These are phyloP conservation scores for Stylonectria norvegica DNA, from an alignment of 2,329 filamentous ascomycete genomes.

Conservation along the genomic window DNA sequence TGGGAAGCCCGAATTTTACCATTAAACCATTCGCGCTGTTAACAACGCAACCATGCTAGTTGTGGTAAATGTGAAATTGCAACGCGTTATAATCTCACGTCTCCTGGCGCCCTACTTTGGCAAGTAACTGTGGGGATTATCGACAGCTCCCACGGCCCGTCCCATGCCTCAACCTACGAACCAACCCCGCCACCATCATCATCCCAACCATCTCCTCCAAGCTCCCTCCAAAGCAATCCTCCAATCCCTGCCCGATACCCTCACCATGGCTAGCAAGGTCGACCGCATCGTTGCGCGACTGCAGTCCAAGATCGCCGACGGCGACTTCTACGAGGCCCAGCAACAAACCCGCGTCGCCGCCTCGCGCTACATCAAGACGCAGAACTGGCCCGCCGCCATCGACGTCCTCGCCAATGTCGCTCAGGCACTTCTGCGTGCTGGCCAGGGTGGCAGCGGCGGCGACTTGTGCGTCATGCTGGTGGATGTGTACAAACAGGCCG, in stretches of 20 bases:
- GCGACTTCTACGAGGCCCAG: conserved; percentile 96
- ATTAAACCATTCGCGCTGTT: conserved; percentile 34
- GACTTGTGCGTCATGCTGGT: conserved; percentile 84
- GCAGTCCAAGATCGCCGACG: conserved; percentile 83
- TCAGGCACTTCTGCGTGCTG: conserved; percentile 79
- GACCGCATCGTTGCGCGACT: conserved; percentile 59
- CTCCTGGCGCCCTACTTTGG: no score
- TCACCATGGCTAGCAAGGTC: conserved; percentile 39
- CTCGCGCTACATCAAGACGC: conserved; percentile 84
- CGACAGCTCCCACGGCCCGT: no score
- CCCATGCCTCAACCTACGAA: no score
- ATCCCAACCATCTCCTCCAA: background rate
- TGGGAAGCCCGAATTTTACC: conserved; percentile 41
- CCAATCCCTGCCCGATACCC: background rate
- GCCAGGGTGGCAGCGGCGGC: conserved; percentile 89
- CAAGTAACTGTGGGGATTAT: no score
- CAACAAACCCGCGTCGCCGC: conserved; percentile 96
- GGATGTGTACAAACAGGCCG: conserved; percentile 86
- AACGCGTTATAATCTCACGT: no score
- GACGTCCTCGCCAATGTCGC: conserved; percentile 84
- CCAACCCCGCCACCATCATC: conserved; percentile 19
- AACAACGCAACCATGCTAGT: conserved; percentile 11
- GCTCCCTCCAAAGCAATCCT: background rate
- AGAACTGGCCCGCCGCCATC: conserved; percentile 80
- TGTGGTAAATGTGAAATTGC: no score